Evolutionary conservation across 1,284 basidiomycete genomes (phyloP), one percentile per base, ranked within the genome.

Genomic region (Moniliella sp.): DNA sequence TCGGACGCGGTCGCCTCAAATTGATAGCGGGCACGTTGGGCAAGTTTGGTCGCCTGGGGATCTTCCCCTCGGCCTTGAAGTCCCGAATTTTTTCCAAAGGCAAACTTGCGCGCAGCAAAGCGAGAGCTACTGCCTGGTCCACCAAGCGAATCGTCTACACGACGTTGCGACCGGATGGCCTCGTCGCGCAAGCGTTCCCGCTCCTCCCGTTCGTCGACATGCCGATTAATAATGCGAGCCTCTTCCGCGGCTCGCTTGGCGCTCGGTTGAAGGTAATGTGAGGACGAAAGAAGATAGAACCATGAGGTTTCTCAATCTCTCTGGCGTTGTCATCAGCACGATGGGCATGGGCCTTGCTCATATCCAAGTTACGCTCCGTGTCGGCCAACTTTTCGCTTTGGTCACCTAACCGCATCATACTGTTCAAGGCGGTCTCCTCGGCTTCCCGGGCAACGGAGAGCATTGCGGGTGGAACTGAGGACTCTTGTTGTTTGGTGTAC

Each of bases 1-100:
- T 99, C 91, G 12, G 78, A 83, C 11, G 71, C 79, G 23, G 75
- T 79, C n/a, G 75, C 75, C 46, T 97, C 88, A 50, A 94, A 94
- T 62, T 94, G 86, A 61, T 75, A 97, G 16, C 79, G 71, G 53
- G 75, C 72, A 39, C 80, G 66, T 56, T 79, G 76, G 30, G 78
- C 74, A 56, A 75, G 73, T n/a, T 8, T 33, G 29, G 19, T 42
- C 46, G 63, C 64, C 31, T 65, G 69, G 15, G 68, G 70, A 15
- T 63, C 62, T n/a, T 67, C 65, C 7, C 62, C 64, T 15, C 62
- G 17, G 27, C 70, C 71, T 74, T 76, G 4, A 72, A 70, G 23
- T 4, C 25, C 30, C 9, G 39, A 25, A 16, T n/a, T 21, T 21
- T 15, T 15, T 15, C 7, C 28, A n/a, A n/a, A n/a, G n/a, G n/a